Percentiles rank a stretch among this genome's conserved stretches.
These are phyloP conservation scores for Haberlea rhodopensis DNA, from an alignment of 257 asterid species.

Conservation along the genomic window DNA sequence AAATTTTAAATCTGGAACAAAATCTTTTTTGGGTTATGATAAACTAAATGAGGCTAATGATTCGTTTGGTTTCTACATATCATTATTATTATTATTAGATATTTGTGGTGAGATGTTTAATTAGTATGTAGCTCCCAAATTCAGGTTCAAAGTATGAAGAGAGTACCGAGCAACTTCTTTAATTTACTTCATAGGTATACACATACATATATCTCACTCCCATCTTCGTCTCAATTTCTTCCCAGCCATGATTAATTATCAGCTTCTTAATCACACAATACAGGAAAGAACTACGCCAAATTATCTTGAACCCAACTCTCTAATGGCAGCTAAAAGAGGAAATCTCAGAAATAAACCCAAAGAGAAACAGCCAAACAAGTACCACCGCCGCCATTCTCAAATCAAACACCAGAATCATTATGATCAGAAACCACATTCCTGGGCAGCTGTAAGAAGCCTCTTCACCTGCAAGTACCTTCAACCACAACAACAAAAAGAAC, in stretches of 20 bases:
- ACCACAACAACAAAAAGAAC: slow-evolving; percentile 43
- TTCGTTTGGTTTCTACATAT: too few relatives aligned
- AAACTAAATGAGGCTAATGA: too few relatives aligned
- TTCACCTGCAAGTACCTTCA: slow-evolving; percentile 89
- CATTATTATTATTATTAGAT: too few relatives aligned
- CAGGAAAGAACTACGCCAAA: not conserved
- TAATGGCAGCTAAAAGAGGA: slow-evolving; percentile 69
- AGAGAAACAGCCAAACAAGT: slow-evolving; percentile 17
- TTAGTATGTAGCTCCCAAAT: too few relatives aligned
- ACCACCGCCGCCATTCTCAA: slow-evolving; percentile 24
- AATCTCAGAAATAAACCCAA: slow-evolving; percentile 35
- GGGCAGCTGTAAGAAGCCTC: slow-evolving; percentile 84
- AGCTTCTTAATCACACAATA: not conserved
- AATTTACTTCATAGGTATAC: too few relatives aligned
- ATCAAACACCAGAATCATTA: slow-evolving; percentile 9
- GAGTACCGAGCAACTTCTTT: too few relatives aligned
- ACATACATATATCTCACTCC: too few relatives aligned
- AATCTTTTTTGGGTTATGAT: too few relatives aligned
- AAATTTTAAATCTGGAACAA: too few relatives aligned
- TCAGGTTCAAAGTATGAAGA: too few relatives aligned
- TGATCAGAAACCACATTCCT: slow-evolving; percentile 61
- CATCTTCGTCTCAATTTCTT: not conserved
- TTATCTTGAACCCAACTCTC: slow-evolving; percentile 20
- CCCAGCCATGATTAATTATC: not conserved
- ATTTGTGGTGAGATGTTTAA: too few relatives aligned